A percentile compares a stretch with the other conserved stretches of the same genome.
These are phyloP conservation scores for Stygiomarasmius scandens DNA, from an alignment of 1,284 basidiomycete species.

Conservation along the genomic window DNA sequence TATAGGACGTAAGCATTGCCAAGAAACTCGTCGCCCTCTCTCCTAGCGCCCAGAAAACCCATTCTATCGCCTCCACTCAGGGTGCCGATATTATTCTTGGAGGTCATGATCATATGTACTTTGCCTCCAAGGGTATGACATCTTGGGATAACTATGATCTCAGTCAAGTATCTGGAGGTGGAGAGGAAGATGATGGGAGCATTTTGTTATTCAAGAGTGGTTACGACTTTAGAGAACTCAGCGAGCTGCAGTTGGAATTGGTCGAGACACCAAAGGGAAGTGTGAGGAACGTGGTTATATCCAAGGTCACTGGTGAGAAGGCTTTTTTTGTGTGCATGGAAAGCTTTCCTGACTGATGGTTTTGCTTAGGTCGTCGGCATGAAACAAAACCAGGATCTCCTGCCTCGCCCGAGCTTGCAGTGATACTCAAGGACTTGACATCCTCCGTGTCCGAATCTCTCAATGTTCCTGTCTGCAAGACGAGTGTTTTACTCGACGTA, in stretches of 20 bases:
- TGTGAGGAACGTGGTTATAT: too few species aligned
- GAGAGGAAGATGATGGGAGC: conserved; percentile 74
- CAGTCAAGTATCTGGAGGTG: conserved; percentile 60
- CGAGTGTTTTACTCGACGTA: too few species aligned
- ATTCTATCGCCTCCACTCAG: conserved; percentile 55
- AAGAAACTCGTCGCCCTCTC: conserved; percentile 62
- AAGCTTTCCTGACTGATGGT: too few species aligned
- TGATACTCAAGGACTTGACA: too few species aligned
- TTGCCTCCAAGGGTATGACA: conserved; percentile 74
- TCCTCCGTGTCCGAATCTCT: too few species aligned
- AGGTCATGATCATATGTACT: conserved; percentile 90
- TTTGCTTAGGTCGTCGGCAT: too few species aligned
- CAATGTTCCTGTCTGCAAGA: too few species aligned
- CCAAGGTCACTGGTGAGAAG: too few species aligned
- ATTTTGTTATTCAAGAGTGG: conserved; percentile 83
- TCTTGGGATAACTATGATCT: conserved; percentile 75
- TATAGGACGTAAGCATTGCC: conserved; percentile 61
- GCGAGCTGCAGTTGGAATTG: conserved; percentile 70
- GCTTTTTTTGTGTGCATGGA: too few species aligned
- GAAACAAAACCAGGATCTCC: too few species aligned
- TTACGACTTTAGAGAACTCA: conserved; percentile 88
- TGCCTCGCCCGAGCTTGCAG: too few species aligned
- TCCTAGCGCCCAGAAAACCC: conserved; percentile 50
- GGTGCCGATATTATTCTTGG: conserved; percentile 86
- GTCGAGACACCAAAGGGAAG: too few species aligned